A percentile compares a stretch with the other conserved stretches of the same genome.
Evolutionary conservation across 768 basidiomycete species (phyloP).

Genomic region (Amanita polypyramis): DNA sequence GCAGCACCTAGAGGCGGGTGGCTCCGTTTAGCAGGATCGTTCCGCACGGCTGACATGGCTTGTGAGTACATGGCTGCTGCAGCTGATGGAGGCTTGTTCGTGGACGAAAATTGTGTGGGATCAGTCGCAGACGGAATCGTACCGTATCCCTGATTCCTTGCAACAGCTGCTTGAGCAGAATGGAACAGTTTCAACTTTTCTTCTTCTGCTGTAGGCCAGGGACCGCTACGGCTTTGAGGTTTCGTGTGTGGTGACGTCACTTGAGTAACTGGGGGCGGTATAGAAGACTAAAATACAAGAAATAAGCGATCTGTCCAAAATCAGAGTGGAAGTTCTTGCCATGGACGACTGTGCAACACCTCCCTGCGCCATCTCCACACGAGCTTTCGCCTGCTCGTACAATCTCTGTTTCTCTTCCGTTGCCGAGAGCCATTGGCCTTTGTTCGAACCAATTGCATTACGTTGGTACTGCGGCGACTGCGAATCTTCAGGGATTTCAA

Average conservation of each 20-base stretch:
- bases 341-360: constrained; percentile 21
- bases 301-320: constrained; percentile 4
- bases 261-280: constrained; percentile 13
- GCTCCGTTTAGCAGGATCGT: constrained; percentile 16
- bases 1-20: constrained; percentile 8
- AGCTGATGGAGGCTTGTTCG: constrained; percentile 15
- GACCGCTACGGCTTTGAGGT: constrained; percentile 12
- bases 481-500: constrained; percentile 19
- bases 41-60: constrained; percentile 19
- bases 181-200: constrained; percentile 69
- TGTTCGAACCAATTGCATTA: constrained; percentile 5
- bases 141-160: constrained; percentile 36
- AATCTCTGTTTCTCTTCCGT: constrained; percentile 58
- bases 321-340: constrained; percentile 15
- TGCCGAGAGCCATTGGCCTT: constrained; percentile 37
- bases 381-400: constrained; percentile 52
- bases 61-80: constrained; percentile 19
- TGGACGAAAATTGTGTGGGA: constrained; percentile 12
- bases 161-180: constrained; percentile 57
- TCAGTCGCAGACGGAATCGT: constrained; percentile 13
- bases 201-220: constrained; percentile 64
- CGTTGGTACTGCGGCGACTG: constrained; percentile 8
- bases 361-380: constrained; percentile 47
- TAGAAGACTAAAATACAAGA: constrained; percentile 12
- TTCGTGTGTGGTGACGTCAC: constrained; percentile 10